Base-by-base conservation (phyloP, 2,329 filamentous ascomycete species). In the Orbilia ellipsospora region DNA sequence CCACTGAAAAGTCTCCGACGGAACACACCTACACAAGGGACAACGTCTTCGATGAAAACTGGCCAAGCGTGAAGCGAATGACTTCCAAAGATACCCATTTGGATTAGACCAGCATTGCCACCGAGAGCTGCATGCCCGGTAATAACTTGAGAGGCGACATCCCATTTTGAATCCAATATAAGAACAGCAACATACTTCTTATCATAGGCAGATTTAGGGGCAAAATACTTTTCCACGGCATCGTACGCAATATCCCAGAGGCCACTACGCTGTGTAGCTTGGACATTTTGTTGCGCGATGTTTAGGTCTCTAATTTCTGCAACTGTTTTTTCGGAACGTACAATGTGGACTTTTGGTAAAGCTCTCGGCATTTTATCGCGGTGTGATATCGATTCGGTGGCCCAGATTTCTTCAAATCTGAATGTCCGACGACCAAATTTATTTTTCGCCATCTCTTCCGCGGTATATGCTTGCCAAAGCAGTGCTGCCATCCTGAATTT, bases 401-500 rank as follows among this genome's bases (percentile, higher is more conserved):
- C 92, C 95, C 95, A 98, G 81, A 97, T 92, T 82, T 99, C 95
- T 79, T 98, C 95, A 77, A 96, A 94, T 51, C 94, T 88, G 82
- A 97, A 98, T 63, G 88, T 90, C 69, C 94, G 89, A 72, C 94
- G 88, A 8, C 94, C 93, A 78, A 98, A 88, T 75, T 90, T 92
- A 81, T 97, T 92, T 77, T 93, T 90, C 82, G 89, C 91, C 94
- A 98, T 98, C 81, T 98, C 94, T 82, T 99, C 95, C 5, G 92
- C 93, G 0, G 94, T 98, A 80, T 96, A 98, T 6, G 94, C 93
- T 82, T 99, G 95, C 94, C 95, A 98, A 13, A 98, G 85, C 81
- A 98, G 97, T 23, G 93, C 94, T 16, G 93, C 91, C 91, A 96
- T 97, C 77, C 94, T 89, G 81, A 95, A 97, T 81, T 99, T 99